phyloP scores from a whole-genome alignment of 2,329 filamentous ascomycete species.

The Epichloe elymi region DNA sequence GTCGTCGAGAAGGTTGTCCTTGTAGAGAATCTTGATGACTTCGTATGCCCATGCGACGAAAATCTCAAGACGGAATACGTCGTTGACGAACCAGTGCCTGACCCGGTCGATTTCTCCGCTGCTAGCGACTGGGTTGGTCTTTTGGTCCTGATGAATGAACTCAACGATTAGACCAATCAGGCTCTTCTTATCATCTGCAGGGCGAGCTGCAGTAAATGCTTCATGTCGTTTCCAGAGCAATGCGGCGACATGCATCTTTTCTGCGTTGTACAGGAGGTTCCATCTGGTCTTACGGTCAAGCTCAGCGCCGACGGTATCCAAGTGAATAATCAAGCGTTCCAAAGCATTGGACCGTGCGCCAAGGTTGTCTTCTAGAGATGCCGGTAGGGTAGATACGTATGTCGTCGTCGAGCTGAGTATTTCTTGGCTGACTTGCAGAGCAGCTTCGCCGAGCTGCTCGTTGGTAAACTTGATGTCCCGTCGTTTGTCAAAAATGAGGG shows the following conservation, averaged over 20 bases:
- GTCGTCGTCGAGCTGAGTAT: conserved; percentile 66
- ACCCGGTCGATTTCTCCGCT: conserved; percentile 65
- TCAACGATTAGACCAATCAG: conserved; percentile 63
- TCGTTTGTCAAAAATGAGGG: conserved; percentile 69
- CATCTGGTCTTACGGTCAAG: conserved; percentile 60
- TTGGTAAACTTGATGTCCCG: conserved; percentile 52
- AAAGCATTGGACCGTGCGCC: conserved; percentile 59
- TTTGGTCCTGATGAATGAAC: conserved; percentile 64
- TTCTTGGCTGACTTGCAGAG: conserved; percentile 64
- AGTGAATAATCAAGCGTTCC: conserved; percentile 57
- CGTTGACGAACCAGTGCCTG: conserved; percentile 75
- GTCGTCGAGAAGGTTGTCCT: conserved; percentile 44
- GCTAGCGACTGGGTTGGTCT: conserved; percentile 50
- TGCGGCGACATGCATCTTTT: conserved; percentile 72
- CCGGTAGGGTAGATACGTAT: conserved; percentile 58
- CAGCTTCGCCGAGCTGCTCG: conserved; percentile 63
- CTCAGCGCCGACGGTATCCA: conserved; percentile 51
- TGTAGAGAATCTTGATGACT: conserved; percentile 59
- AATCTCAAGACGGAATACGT: conserved; percentile 57
- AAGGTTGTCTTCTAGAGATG: conserved; percentile 72
- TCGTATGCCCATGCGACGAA: conserved; percentile 70
- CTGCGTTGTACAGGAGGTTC: conserved; percentile 76
- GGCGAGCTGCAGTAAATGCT: conserved; percentile 44
- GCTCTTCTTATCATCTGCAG: conserved; percentile 50
- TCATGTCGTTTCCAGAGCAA: conserved; percentile 75